Percentiles rank a stretch among this genome's conserved stretches.
Conservation (phyloP, 163 green algal genomes). For the Prototheca wickerhamii region DNA sequence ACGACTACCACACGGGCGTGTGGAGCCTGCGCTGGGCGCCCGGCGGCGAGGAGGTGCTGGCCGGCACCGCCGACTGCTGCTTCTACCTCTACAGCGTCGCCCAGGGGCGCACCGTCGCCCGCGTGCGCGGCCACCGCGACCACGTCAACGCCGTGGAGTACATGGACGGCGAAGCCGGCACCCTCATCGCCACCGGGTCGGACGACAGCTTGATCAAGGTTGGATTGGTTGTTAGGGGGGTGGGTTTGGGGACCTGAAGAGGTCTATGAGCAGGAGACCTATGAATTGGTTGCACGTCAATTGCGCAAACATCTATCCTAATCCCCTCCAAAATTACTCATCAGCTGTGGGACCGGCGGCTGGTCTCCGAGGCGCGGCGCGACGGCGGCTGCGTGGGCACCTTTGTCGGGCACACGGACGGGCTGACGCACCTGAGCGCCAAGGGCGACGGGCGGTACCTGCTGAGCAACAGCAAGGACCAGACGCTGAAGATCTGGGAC, state of each 20-base stretch:
- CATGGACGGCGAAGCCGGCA: constrained; percentile 42
- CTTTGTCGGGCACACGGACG: constrained; percentile 82
- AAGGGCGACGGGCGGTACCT: constrained; percentile 67
- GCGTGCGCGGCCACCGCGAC: constrained; percentile 47
- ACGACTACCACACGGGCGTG: constrained; percentile 40
- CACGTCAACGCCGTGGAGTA: constrained; percentile 84
- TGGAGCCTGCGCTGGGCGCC: constrained; percentile 52
- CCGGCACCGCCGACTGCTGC: constrained; percentile 50
- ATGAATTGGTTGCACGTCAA: too few species aligned
- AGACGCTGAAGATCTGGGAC: constrained; percentile 90
- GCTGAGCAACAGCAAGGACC: constrained; percentile 90
- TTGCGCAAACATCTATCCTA: neutral
- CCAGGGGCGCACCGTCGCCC: constrained; percentile 18
- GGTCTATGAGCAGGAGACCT: too few species aligned
- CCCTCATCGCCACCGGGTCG: constrained; percentile 68
- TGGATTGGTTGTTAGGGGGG: constrained; percentile 1
- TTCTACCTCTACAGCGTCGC: constrained; percentile 72
- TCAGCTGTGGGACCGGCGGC: constrained; percentile 55
- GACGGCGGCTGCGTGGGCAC: constrained; percentile 37
- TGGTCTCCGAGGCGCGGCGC: constrained; percentile 9
- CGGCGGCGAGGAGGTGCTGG: constrained; percentile 49
- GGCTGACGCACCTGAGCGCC: constrained; percentile 74
- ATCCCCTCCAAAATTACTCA: neutral
- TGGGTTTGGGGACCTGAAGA: constrained; percentile 8
- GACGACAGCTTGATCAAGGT: constrained; percentile 78